Evolutionary conservation across 2,329 filamentous ascomycete genomes (phyloP).

Genomic region (Coniochaeta ligniaria): DNA sequence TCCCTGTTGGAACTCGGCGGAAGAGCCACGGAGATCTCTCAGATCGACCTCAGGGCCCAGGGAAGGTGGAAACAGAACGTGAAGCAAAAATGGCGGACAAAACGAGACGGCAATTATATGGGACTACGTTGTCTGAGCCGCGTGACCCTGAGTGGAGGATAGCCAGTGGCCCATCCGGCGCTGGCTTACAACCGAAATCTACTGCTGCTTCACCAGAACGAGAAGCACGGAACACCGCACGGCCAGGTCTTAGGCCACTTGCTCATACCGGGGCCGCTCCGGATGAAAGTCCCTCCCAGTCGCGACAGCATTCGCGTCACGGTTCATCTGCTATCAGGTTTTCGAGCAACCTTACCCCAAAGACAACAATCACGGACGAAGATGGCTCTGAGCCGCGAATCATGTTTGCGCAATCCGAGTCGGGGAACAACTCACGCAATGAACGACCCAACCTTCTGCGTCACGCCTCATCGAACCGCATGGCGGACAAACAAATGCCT

Average conservation of each 20-base stretch:
- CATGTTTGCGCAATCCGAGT: constrained; percentile 57
- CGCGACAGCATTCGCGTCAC: constrained; percentile 27
- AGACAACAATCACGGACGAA: constrained; percentile 57
- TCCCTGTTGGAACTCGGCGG: constrained; percentile 20
- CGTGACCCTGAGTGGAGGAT: too few species aligned
- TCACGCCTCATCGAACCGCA: constrained; percentile 45
- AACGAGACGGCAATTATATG: constrained; percentile 11
- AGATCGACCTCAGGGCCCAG: constrained; percentile 20
- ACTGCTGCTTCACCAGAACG: constrained; percentile 1
- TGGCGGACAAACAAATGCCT: constrained; percentile 57
- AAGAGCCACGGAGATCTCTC: constrained; percentile 33
- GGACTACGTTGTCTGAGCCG: constrained; percentile 11
- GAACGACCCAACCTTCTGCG: constrained; percentile 33
- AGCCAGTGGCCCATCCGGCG: background rate
- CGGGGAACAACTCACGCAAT: constrained; percentile 13
- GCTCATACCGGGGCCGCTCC: background rate
- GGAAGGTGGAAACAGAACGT: constrained; percentile 11
- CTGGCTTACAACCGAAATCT: background rate
- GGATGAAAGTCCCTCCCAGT: background rate
- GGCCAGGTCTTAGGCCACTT: background rate
- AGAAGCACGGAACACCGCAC: background rate
- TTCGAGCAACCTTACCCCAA: constrained; percentile 65
- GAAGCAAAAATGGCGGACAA: background rate
- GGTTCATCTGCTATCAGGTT: constrained; percentile 53
- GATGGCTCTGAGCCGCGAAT: constrained; percentile 64